phyloP scores from a whole-genome alignment of 768 basidiomycete species.

The Suillus placidus region DNA sequence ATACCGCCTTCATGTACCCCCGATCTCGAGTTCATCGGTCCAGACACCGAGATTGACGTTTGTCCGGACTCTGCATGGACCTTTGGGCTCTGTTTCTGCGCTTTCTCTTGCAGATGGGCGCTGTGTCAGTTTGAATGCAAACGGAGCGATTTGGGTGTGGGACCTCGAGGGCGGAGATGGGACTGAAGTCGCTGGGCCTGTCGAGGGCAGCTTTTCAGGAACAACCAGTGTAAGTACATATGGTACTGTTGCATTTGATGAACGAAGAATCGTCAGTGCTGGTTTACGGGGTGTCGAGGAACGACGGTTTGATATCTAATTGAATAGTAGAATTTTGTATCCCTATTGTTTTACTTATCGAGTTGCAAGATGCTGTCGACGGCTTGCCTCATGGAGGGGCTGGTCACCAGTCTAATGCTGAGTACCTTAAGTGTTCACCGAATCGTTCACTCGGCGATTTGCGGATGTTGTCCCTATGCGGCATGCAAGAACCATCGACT shows the following conservation, averaged over 20 bases:
- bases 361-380: background rate
- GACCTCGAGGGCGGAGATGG: conserved; percentile 66
- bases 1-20: conserved; percentile 70
- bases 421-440: too few species aligned
- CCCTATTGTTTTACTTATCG: background rate
- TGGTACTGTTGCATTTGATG: conserved; percentile 70
- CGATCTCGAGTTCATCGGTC: conserved; percentile 49
- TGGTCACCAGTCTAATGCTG: too few species aligned
- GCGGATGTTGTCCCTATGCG: too few species aligned
- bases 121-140: conserved; percentile 71
- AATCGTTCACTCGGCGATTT: too few species aligned
- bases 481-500: too few species aligned
- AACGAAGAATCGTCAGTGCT: conserved; percentile 65
- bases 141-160: conserved; percentile 86
- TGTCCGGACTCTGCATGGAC: conserved; percentile 72
- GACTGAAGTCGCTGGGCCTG: conserved; percentile 34
- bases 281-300: conserved; percentile 36
- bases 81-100: conserved; percentile 63
- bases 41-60: conserved; percentile 69
- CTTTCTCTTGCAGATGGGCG: conserved; percentile 80
- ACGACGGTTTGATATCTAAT: conserved; percentile 38
- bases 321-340: background rate
- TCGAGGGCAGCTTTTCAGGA: conserved; percentile 40
- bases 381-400: too few species aligned
- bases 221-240: conserved; percentile 20